A percentile compares a stretch with the other conserved stretches of the same genome.
Evolutionary conservation across 495 filamentous ascomycete species (phyloP).

Genomic region (Amphirosellinia nigrospora): DNA sequence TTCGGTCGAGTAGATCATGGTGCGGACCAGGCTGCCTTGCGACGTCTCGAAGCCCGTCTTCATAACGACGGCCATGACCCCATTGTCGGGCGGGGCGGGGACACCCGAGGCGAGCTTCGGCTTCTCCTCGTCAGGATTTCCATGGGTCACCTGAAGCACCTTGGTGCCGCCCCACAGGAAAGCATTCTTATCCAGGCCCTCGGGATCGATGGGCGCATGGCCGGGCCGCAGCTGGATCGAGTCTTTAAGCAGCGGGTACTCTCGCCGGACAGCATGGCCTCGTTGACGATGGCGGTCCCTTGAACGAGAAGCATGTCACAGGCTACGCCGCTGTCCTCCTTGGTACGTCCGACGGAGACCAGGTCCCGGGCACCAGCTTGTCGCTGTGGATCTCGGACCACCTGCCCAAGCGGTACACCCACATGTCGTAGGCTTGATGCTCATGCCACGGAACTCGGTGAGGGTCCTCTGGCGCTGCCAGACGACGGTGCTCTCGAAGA

Average conservation of each 20-base stretch:
- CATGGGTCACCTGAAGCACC: conserved; percentile 91
- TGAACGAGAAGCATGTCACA: conserved; percentile 97
- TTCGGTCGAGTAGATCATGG: conserved; percentile 99
- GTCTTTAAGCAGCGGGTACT: conserved; percentile 95
- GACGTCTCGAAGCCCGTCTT: conserved; percentile 99
- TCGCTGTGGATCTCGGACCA: conserved; percentile 93
- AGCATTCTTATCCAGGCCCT: conserved; percentile 93
- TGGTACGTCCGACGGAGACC: conserved; percentile 91
- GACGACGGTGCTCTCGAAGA: conserved; percentile 97
- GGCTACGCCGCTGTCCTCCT: conserved; percentile 95
- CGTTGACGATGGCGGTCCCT: conserved; percentile 96
- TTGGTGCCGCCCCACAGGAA: conserved; percentile 98
- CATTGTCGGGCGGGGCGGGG: conserved; percentile 79
- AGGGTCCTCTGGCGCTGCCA: conserved; percentile 99
- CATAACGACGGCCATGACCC: conserved; percentile 90
- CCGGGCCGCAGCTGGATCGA: conserved; percentile 89
- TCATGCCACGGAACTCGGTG: conserved; percentile 98
- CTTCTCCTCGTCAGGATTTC: conserved; percentile 72
- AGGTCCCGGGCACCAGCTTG: conserved; percentile 94
- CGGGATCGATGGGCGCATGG: conserved; percentile 83
- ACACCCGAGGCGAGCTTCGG: conserved; percentile 75
- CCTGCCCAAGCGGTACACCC: conserved; percentile 81
- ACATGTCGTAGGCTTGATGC: conserved; percentile 95
- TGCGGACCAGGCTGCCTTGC: conserved; percentile 95
- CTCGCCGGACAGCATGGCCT: conserved; percentile 98